Percentiles rank a stretch among this genome's conserved stretches.
Conservation (phyloP, 805 yeast genomes). For the Yarrowia alimentaria region DNA sequence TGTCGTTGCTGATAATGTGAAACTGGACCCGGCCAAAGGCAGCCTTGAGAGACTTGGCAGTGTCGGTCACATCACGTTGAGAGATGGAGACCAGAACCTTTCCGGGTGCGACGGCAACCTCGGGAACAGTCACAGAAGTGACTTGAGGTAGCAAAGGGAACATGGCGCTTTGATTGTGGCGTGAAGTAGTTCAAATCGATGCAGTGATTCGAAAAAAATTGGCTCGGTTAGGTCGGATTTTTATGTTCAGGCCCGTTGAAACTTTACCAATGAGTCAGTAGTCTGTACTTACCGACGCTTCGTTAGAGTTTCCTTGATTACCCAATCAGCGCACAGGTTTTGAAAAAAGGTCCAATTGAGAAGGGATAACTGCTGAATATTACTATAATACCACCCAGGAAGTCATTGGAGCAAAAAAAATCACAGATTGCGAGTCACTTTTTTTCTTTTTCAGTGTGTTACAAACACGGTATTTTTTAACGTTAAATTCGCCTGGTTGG, state of each 20-base stretch:
- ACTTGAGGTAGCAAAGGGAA: constrained; percentile 26
- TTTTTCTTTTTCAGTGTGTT: not conserved
- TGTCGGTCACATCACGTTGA: constrained; percentile 5
- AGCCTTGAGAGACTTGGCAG: constrained; percentile 6
- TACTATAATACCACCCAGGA: too few species aligned
- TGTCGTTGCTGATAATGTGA: constrained; percentile 17
- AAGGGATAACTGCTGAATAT: too few species aligned
- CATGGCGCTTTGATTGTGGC: too few species aligned
- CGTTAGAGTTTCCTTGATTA: too few species aligned
- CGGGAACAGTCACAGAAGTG: constrained; percentile 1
- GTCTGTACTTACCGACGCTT: too few species aligned
- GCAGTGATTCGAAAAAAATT: not conserved
- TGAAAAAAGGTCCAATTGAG: too few species aligned
- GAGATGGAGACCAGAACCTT: constrained; percentile 10
- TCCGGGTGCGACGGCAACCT: constrained; percentile 10
- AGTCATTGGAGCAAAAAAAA: too few species aligned
- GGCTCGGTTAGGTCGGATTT: too few species aligned
- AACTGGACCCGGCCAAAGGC: constrained; percentile 27
- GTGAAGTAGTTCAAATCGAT: not conserved
- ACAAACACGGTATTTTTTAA: too few species aligned
- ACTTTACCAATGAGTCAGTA: not conserved
- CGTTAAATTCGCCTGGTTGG: constrained; percentile 10
- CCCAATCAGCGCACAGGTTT: too few species aligned
- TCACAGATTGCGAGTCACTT: not conserved
- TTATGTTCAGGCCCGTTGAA: too few species aligned